Evolutionary conservation across 148 eudicot species (phyloP).

Genomic region (Rhododendron mucronatum): DNA sequence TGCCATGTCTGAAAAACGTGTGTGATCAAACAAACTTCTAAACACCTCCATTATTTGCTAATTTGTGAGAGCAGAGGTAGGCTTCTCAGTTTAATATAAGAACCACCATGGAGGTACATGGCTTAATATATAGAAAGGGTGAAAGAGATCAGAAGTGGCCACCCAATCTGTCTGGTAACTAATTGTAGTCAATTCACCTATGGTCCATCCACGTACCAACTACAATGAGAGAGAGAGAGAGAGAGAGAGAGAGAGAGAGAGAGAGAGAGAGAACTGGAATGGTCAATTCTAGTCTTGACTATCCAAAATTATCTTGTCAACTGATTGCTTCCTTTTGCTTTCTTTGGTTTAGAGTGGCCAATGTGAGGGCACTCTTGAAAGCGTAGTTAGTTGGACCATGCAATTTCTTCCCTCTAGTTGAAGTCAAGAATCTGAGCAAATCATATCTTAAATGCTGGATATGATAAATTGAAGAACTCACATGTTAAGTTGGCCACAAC

Average conservation of each 20-base stretch:
- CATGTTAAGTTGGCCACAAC: neutral
- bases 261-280: neutral
- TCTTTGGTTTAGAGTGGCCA: neutral
- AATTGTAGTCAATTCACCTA: neutral
- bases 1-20: slow-evolving; percentile 5
- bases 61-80: neutral
- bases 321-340: neutral
- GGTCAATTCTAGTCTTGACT: neutral
- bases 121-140: neutral
- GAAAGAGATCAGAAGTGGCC: neutral
- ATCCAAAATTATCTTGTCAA: neutral
- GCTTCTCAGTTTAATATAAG: neutral
- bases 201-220: neutral
- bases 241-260: too few species aligned
- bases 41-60: neutral
- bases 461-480: neutral
- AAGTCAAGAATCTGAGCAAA: neutral
- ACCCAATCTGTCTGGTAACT: neutral
- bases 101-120: neutral
- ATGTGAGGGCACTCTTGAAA: neutral
- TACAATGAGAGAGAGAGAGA: neutral
- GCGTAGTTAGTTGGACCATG: neutral
- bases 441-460: neutral
- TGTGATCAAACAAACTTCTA: neutral
- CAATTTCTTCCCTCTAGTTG: neutral